Conservation (phyloP, 2,329 filamentous ascomycete genomes). For the Lithohypha guttulata region DNA sequence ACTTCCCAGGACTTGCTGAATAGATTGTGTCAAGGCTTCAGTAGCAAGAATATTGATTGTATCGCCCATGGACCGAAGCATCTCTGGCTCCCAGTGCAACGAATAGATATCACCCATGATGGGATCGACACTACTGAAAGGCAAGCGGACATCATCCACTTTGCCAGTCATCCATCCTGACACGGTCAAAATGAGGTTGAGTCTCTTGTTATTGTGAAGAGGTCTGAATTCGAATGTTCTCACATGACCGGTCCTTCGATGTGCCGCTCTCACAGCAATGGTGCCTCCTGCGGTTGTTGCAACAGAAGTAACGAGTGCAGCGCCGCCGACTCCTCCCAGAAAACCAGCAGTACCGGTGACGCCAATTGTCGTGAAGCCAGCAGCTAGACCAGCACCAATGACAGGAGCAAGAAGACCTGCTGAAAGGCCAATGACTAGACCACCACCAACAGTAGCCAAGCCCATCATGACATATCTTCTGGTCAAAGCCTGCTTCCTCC, state of each 20-base stretch:
- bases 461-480: constrained; percentile 91
- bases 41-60: constrained; percentile 98
- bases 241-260: constrained; percentile 78
- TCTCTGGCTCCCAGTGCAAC: constrained; percentile 93
- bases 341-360: constrained; percentile 82
- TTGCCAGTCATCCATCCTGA: constrained; percentile 99
- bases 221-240: constrained; percentile 95
- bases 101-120: constrained; percentile 98
- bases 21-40: constrained; percentile 90
- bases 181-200: constrained; percentile 89
- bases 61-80: constrained; percentile 94
- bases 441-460: constrained; percentile 86
- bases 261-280: constrained; percentile 76
- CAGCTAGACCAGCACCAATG: constrained; percentile 85
- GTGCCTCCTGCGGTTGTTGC: constrained; percentile 77
- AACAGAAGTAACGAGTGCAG: constrained; percentile 83
- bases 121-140: constrained; percentile 91
- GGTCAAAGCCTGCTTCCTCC: constrained; percentile 71
- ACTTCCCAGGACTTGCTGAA: constrained; percentile 87
- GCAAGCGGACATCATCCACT: constrained; percentile 87
- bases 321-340: constrained; percentile 80
- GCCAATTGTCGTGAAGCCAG: constrained; percentile 90
- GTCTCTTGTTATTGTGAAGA: constrained; percentile 92
- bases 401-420: constrained; percentile 85
- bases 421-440: constrained; percentile 87